phyloP scores from a whole-genome alignment of 106 monocot genomes.

The Alisma plantagoaquatica region DNA sequence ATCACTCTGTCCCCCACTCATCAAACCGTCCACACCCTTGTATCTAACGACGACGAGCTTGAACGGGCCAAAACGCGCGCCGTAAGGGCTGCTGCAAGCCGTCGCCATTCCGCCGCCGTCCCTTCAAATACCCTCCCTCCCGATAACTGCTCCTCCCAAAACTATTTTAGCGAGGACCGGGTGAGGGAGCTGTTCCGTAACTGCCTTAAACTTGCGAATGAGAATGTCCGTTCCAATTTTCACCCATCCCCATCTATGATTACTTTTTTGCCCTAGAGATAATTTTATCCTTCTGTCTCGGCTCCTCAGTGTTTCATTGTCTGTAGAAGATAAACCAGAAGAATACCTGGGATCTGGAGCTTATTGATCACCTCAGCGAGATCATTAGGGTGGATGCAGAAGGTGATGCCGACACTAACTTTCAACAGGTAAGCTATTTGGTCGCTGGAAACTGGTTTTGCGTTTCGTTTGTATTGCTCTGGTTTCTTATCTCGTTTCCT shows the following conservation, averaged over 20 bases:
- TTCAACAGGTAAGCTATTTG: conserved; percentile 58
- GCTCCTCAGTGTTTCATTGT: not conserved
- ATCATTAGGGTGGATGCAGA: conserved; percentile 48
- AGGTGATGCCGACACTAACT: conserved; percentile 87
- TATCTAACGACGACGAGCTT: conserved; percentile 86
- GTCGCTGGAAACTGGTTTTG: not conserved
- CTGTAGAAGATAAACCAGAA: conserved; percentile 98
- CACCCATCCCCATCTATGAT: not conserved
- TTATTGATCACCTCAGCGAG: conserved; percentile 94
- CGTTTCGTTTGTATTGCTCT: too few species aligned
- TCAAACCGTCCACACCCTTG: conserved; percentile 22
- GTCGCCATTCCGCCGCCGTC: conserved; percentile 33
- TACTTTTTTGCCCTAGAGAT: too few species aligned
- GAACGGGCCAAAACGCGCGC: conserved; percentile 84
- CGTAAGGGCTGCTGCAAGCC: conserved; percentile 42
- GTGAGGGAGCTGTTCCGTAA: conserved; percentile 87
- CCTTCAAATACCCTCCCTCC: not conserved
- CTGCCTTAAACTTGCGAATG: conserved; percentile 90
- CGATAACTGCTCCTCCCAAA: not conserved
- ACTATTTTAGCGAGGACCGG: conserved; percentile 48
- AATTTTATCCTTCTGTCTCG: not conserved
- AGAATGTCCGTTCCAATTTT: conserved; percentile 46
- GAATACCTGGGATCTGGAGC: conserved; percentile 95
- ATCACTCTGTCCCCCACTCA: conserved; percentile 33
- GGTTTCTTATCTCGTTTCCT: too few species aligned